A percentile compares a stretch with the other conserved stretches of the same genome.
Evolutionary conservation across 352 stramenopile genomes (phyloP).

Genomic region (Phytophthora rubi): DNA sequence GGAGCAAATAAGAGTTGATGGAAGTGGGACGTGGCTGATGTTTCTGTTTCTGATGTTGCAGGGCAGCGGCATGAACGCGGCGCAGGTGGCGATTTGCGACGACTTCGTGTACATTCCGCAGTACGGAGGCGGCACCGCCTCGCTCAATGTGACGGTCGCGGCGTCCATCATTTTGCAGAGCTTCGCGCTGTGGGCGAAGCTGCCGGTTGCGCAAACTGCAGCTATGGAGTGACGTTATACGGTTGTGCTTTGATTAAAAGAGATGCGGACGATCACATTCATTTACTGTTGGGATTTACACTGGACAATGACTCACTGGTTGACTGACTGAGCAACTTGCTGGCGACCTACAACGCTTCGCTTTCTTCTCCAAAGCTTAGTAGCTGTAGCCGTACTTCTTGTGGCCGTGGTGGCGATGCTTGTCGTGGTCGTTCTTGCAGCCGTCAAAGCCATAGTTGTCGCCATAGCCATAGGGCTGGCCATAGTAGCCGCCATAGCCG

Average conservation of each 20-base stretch:
- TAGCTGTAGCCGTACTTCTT: neutral
- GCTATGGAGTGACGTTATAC: neutral
- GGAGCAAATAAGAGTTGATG: constrained; percentile 3
- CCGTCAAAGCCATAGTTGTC: neutral
- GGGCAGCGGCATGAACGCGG: constrained; percentile 92
- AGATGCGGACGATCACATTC: neutral
- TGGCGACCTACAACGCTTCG: neutral
- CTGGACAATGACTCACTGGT: neutral
- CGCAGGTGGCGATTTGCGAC: constrained; percentile 93
- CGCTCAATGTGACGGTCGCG: constrained; percentile 96
- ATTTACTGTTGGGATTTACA: neutral
- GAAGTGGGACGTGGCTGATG: neutral
- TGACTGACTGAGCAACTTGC: neutral
- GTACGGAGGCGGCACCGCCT: constrained; percentile 94
- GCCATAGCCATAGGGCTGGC: neutral
- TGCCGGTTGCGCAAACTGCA: constrained; percentile 27
- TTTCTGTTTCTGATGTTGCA: constrained; percentile 27
- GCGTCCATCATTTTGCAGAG: constrained; percentile 94
- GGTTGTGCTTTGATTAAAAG: neutral
- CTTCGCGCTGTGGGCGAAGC: constrained; percentile 82
- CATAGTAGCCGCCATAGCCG: constrained; percentile 5
- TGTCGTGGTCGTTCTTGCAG: constrained; percentile 2
- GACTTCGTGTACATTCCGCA: constrained; percentile 95
- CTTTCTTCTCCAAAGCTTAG: neutral
- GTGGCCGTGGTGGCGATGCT: constrained; percentile 1